Percentiles rank a stretch among this genome's conserved stretches.
Conservation (phyloP, 129 eudicot genomes). For the Deinandra increscens region DNA sequence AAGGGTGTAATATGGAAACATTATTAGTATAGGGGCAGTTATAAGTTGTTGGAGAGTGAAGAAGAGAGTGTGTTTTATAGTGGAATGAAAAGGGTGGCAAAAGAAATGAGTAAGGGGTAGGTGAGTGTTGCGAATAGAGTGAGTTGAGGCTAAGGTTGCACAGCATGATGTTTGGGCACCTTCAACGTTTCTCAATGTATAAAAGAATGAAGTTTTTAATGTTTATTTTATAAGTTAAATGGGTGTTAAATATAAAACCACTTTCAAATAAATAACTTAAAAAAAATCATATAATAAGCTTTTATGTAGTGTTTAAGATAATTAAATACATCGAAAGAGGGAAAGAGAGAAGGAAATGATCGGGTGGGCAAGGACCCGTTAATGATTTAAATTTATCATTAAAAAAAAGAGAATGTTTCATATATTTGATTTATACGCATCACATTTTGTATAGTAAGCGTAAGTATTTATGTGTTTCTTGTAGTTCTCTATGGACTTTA, state of each 20-base stretch:
- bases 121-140: constrained; percentile 35
- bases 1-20: constrained; percentile 13
- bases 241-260: neutral
- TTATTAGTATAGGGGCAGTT: constrained; percentile 13
- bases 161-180: constrained; percentile 31
- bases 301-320: too few relatives aligned
- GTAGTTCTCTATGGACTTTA: too few relatives aligned
- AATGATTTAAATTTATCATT: too few relatives aligned
- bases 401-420: too few relatives aligned
- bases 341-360: too few relatives aligned
- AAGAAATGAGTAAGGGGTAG: constrained; percentile 33
- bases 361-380: too few relatives aligned
- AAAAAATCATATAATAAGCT: too few relatives aligned
- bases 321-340: too few relatives aligned
- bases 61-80: constrained; percentile 33
- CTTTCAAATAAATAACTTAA: neutral
- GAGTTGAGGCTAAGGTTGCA: constrained; percentile 38
- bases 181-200: neutral
- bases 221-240: neutral
- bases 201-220: neutral
- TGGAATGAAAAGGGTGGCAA: constrained; percentile 26
- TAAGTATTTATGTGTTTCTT: too few relatives aligned
- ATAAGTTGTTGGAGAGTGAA: constrained; percentile 22
- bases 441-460: too few relatives aligned
- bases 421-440: too few relatives aligned